Percentiles rank a stretch among this genome's conserved stretches.
These are phyloP conservation scores for Pseudodiploospora longispora DNA, from an alignment of 2,329 filamentous ascomycete species.

Conservation along the genomic window DNA sequence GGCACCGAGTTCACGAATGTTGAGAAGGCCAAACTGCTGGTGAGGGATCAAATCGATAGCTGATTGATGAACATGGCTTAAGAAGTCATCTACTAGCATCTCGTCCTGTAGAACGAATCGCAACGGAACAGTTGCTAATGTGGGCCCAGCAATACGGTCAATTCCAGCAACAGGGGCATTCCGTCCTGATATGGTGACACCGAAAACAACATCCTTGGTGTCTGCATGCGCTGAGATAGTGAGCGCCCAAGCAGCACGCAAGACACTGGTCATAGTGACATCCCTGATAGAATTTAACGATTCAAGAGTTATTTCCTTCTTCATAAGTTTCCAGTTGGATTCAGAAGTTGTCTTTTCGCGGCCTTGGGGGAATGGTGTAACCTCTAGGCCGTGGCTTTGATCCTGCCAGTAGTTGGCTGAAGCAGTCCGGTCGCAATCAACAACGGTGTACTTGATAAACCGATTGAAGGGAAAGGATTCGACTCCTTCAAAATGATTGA, in stretches of 20 bases:
- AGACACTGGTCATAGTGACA: constrained; percentile 1
- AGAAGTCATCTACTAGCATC: background rate
- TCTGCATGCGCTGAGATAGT: constrained; percentile 26
- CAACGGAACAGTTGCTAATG: constrained; percentile 16
- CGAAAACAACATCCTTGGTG: constrained; percentile 18
- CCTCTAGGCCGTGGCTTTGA: background rate
- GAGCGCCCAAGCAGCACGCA: constrained; percentile 16
- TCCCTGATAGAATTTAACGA: background rate
- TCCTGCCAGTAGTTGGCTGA: background rate
- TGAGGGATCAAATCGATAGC: background rate
- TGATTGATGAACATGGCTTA: background rate
- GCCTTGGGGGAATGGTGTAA: background rate
- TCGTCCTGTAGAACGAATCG: background rate
- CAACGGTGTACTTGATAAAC: background rate
- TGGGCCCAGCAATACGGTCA: constrained; percentile 14
- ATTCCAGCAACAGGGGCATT: constrained; percentile 13
- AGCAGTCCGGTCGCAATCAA: background rate
- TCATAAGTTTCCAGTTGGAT: background rate
- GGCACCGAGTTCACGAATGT: background rate
- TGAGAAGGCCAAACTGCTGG: constrained; percentile 4
- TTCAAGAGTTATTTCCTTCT: background rate
- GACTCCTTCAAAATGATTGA: background rate
- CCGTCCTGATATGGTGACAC: constrained; percentile 11
- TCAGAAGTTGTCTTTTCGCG: background rate
- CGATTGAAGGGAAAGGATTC: background rate